phyloP scores from a whole-genome alignment of 176 grass and related monocot species.

The Aegilops longissima region DNA sequence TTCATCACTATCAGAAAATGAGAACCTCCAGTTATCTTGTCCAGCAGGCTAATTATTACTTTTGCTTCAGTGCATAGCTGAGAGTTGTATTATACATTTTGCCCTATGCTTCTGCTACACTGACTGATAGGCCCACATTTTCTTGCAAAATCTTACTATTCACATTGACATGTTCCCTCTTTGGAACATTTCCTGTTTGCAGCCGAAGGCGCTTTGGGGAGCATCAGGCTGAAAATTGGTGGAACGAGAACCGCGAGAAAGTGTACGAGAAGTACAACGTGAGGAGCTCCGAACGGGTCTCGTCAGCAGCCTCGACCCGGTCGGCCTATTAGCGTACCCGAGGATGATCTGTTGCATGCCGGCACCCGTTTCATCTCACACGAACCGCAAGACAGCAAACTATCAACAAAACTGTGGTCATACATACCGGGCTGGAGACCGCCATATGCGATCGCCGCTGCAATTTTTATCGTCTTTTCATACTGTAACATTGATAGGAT shows the following conservation, averaged over 20 bases:
- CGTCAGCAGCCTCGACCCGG: slow-evolving; percentile 75
- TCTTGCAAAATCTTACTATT: not conserved
- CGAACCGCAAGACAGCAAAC: not conserved
- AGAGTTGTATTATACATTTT: not conserved
- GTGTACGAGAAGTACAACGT: slow-evolving; percentile 90
- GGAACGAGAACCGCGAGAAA: slow-evolving; percentile 89
- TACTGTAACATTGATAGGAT: not conserved
- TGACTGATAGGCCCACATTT: not conserved
- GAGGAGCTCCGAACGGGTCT: slow-evolving; percentile 74
- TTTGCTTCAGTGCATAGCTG: not conserved
- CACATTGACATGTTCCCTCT: not conserved
- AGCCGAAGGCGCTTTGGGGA: slow-evolving; percentile 92
- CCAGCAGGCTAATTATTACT: not conserved
- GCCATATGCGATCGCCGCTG: not conserved
- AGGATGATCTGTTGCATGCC: not conserved
- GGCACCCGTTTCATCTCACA: not conserved
- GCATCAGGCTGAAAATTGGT: slow-evolving; percentile 94
- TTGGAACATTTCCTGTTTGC: slow-evolving; percentile 11
- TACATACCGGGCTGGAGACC: not conserved
- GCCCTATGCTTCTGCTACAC: not conserved
- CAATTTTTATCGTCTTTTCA: not conserved
- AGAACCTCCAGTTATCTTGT: not conserved
- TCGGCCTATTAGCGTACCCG: slow-evolving; percentile 39
- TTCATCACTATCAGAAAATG: not conserved
- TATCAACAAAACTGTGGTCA: not conserved